Conservation (phyloP, 176 grass and related monocot genomes). For the Puya raimondii region DNA sequence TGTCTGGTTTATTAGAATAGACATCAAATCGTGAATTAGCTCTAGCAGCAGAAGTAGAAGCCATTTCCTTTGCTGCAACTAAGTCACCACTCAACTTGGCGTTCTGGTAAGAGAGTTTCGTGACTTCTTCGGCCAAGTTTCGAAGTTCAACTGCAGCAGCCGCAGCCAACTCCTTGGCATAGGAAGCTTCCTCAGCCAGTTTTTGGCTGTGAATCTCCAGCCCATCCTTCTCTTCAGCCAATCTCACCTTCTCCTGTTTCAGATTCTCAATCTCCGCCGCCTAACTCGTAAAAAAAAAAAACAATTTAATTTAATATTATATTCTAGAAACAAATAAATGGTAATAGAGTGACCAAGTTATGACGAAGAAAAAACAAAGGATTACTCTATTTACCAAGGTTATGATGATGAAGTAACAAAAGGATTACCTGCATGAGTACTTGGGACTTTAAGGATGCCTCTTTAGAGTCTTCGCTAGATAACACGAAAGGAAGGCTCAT, state of each 20-base stretch:
- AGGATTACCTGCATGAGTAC: slow-evolving; percentile 64
- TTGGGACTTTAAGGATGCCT: slow-evolving; percentile 57
- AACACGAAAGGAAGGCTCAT: neutral
- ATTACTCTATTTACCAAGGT: neutral
- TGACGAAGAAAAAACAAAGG: neutral
- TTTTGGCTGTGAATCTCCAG: slow-evolving; percentile 85
- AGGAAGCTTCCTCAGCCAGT: slow-evolving; percentile 78
- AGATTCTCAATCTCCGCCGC: slow-evolving; percentile 84
- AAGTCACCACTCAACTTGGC: slow-evolving; percentile 56
- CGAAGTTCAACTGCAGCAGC: slow-evolving; percentile 88
- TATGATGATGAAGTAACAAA: neutral
- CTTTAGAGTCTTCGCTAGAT: slow-evolving; percentile 33
- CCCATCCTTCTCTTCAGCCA: slow-evolving; percentile 77
- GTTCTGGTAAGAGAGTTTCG: slow-evolving; percentile 93
- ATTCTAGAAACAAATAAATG: neutral
- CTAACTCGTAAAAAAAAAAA: slow-evolving; percentile 25
- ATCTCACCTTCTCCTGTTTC: slow-evolving; percentile 78
- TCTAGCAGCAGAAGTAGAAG: slow-evolving; percentile 26
- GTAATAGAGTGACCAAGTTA: slow-evolving; percentile 1
- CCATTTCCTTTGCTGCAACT: slow-evolving; percentile 39
- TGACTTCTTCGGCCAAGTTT: slow-evolving; percentile 96
- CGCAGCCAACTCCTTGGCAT: slow-evolving; percentile 95
- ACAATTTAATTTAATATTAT: neutral
- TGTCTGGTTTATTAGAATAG: slow-evolving; percentile 39
- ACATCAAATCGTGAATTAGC: slow-evolving; percentile 23